phyloP scores from a whole-genome alignment of 2,329 filamentous ascomycete species.

The Hypomyces rosellus region DNA sequence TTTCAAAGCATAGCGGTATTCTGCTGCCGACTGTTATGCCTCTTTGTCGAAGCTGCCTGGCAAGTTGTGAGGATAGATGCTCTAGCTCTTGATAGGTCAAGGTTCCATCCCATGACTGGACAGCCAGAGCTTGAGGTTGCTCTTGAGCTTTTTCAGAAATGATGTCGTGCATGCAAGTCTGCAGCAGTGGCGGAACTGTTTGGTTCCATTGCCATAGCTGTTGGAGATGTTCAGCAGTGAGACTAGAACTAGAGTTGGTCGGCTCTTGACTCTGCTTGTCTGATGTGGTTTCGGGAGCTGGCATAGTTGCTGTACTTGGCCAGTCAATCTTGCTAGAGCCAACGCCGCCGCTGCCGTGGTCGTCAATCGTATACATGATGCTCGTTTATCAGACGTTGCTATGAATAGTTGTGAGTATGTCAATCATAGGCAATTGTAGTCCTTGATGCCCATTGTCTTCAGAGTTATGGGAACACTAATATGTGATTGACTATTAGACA shows the following conservation, averaged over 20 bases:
- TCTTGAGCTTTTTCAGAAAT: conserved; percentile 32
- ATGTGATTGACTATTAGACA: too few species aligned
- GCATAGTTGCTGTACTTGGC: too few species aligned
- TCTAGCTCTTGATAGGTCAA: conserved; percentile 42
- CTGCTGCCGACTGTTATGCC: conserved; percentile 34
- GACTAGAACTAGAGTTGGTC: background rate
- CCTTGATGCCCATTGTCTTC: too few species aligned
- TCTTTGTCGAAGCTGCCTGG: conserved; percentile 30
- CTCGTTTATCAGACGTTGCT: too few species aligned
- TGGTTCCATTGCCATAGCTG: conserved; percentile 44
- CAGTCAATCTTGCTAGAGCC: too few species aligned
- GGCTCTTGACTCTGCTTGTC: background rate
- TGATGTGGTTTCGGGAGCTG: too few species aligned
- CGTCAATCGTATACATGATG: too few species aligned
- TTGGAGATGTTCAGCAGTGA: conserved; percentile 31
- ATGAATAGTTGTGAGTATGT: too few species aligned
- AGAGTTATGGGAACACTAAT: too few species aligned
- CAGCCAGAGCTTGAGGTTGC: conserved; percentile 34
- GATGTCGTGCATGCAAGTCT: conserved; percentile 41
- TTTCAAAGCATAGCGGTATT: conserved; percentile 47
- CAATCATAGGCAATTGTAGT: too few species aligned
- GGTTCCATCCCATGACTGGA: conserved; percentile 45
- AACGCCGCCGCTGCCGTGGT: too few species aligned
- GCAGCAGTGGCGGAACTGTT: conserved; percentile 32
- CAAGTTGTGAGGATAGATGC: conserved; percentile 34